Conservation (phyloP, 2,329 filamentous ascomycete species). For the Aspergillus luchuensis region DNA sequence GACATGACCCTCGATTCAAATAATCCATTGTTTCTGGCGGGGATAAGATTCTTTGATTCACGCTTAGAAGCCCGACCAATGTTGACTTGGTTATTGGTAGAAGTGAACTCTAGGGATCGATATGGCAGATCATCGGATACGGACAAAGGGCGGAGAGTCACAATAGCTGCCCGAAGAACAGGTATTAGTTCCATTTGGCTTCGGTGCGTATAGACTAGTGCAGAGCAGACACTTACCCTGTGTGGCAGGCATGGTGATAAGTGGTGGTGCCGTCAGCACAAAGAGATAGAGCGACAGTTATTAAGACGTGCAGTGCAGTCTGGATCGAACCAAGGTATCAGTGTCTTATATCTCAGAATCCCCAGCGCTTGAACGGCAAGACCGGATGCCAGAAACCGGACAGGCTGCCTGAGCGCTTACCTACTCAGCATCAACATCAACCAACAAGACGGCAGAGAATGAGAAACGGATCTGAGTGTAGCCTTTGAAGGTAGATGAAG, state of each 20-base stretch:
- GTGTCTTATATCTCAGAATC: neutral
- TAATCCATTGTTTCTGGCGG: constrained; percentile 44
- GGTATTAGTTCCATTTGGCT: constrained; percentile 11
- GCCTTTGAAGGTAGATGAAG: neutral
- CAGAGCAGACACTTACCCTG: constrained; percentile 24
- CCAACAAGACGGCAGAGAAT: neutral
- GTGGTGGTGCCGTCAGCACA: neutral
- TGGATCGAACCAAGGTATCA: neutral
- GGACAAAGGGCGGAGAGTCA: constrained; percentile 36
- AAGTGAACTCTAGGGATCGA: constrained; percentile 37
- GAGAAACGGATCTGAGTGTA: neutral
- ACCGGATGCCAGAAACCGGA: neutral
- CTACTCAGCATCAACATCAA: neutral
- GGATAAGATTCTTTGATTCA: constrained; percentile 38
- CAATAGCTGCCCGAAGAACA: constrained; percentile 29
- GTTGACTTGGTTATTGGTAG: constrained; percentile 29
- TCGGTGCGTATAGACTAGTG: neutral
- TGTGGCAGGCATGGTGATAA: constrained; percentile 25
- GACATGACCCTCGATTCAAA: constrained; percentile 53
- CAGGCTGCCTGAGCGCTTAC: neutral
- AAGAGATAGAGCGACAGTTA: neutral
- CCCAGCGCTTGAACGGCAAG: neutral
- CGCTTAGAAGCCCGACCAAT: constrained; percentile 49
- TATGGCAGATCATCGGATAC: constrained; percentile 27
- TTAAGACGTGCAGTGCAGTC: neutral